Percentiles rank a stretch among this genome's conserved stretches.
Evolutionary conservation across 2,329 filamentous ascomycete genomes (phyloP).

Genomic region (Epichloe festucae): DNA sequence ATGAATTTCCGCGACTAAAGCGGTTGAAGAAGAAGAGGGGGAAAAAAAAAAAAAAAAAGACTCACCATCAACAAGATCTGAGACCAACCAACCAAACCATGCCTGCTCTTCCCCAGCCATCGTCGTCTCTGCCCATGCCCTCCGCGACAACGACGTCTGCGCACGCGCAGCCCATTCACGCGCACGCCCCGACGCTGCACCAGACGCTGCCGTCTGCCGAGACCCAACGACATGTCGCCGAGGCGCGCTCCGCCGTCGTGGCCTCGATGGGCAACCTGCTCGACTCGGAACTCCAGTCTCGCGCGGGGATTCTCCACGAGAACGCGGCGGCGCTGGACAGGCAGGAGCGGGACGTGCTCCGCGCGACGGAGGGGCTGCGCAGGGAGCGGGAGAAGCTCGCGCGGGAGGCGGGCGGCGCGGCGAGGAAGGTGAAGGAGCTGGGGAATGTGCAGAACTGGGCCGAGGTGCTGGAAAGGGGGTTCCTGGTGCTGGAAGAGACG

Average conservation of each 20-base stretch:
- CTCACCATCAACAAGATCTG: no score
- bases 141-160: background rate
- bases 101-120: background rate
- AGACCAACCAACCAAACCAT: background rate
- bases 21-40: no score
- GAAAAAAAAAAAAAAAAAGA: no score
- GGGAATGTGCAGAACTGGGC: slow-evolving; percentile 81
- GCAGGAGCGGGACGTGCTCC: slow-evolving; percentile 54
- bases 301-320: slow-evolving; percentile 55
- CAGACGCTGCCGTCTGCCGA: slow-evolving; percentile 28
- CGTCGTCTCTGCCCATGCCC: background rate
- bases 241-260: slow-evolving; percentile 46
- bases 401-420: slow-evolving; percentile 48
- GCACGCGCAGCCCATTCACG: background rate
- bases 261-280: slow-evolving; percentile 57
- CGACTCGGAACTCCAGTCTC: slow-evolving; percentile 53
- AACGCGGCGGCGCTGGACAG: slow-evolving; percentile 52
- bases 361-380: slow-evolving; percentile 45
- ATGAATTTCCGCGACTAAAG: no score
- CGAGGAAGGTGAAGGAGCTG: slow-evolving; percentile 58
- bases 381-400: slow-evolving; percentile 54
- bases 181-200: slow-evolving; percentile 14
- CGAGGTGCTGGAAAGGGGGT: slow-evolving; percentile 62
- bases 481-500: slow-evolving; percentile 52
- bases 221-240: slow-evolving; percentile 35